Conservation (phyloP, 169 alveolate species). For the Cryptosporidium bovis region DNA sequence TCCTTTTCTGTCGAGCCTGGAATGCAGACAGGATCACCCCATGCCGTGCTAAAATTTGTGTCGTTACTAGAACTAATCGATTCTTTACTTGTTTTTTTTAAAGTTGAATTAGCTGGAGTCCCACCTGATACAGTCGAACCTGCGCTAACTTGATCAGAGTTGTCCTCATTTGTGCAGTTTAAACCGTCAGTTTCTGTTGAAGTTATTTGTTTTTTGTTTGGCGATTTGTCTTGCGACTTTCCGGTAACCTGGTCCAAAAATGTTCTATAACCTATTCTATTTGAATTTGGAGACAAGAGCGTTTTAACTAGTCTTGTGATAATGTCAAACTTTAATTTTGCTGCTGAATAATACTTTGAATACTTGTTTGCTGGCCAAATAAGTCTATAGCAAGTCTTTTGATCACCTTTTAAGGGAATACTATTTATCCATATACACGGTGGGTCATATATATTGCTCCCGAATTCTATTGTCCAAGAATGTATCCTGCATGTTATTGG, state of each 20-base stretch:
- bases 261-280: constrained; percentile 45
- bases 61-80: not conserved
- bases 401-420: constrained; percentile 11
- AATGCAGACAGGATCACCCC: constrained; percentile 45
- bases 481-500: constrained; percentile 24
- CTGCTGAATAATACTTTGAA: constrained; percentile 30
- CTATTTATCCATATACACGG: constrained; percentile 71
- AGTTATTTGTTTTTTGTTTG: not conserved
- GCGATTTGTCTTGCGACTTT: constrained; percentile 7
- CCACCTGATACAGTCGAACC: not conserved
- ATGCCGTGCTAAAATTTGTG: not conserved
- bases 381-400: constrained; percentile 25
- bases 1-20: constrained; percentile 36
- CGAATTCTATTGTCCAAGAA: constrained; percentile 69
- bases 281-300: constrained; percentile 41
- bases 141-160: not conserved
- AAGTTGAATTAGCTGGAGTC: constrained; percentile 3
- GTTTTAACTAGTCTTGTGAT: constrained; percentile 59
- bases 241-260: constrained; percentile 63
- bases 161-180: not conserved
- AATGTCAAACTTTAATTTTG: constrained; percentile 47
- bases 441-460: constrained; percentile 36
- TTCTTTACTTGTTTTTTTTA: constrained; percentile 2
- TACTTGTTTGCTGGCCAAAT: constrained; percentile 65
- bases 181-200: constrained; percentile 15